Conservation (phyloP, 1,139 yeast genomes). For the Kurtzmaniella natalensis region DNA sequence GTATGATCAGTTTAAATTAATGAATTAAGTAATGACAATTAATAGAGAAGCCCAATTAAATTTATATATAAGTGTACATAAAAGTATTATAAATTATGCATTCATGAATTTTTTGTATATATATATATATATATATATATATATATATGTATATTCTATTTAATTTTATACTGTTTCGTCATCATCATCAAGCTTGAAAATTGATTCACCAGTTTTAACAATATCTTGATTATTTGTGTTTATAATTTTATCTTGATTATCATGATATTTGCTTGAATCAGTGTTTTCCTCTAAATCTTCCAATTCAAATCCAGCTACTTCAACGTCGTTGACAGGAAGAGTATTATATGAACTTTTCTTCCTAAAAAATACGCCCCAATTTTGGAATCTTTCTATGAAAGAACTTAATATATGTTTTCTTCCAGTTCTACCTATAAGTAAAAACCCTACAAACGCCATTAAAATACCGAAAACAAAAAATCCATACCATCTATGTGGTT, state of each 20-base stretch:
- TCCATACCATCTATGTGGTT: slow-evolving; percentile 56
- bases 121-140: background rate
- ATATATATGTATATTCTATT: background rate
- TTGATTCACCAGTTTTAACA: no score
- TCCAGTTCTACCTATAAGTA: slow-evolving; percentile 43
- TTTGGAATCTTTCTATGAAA: background rate
- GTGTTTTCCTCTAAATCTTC: slow-evolving; percentile 3
- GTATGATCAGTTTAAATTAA: no score
- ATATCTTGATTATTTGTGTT: no score
- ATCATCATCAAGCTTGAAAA: background rate
- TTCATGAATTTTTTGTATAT: no score
- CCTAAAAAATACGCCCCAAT: background rate
- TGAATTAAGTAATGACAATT: no score
- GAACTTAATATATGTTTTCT: slow-evolving; percentile 2
- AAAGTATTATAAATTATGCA: no score
- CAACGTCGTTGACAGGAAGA: background rate
- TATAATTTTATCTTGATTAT: background rate
- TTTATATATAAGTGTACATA: no score
- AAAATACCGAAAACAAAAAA: slow-evolving; percentile 44
- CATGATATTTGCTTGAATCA: slow-evolving; percentile 1
- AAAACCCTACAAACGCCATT: slow-evolving; percentile 37
- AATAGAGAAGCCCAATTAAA: no score
- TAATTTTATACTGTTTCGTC: background rate
- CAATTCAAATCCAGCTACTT: slow-evolving; percentile 2
- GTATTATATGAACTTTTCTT: background rate